Evolutionary conservation across 2,329 filamentous ascomycete species (phyloP).

Genomic region (Emericellopsis atlantica): DNA sequence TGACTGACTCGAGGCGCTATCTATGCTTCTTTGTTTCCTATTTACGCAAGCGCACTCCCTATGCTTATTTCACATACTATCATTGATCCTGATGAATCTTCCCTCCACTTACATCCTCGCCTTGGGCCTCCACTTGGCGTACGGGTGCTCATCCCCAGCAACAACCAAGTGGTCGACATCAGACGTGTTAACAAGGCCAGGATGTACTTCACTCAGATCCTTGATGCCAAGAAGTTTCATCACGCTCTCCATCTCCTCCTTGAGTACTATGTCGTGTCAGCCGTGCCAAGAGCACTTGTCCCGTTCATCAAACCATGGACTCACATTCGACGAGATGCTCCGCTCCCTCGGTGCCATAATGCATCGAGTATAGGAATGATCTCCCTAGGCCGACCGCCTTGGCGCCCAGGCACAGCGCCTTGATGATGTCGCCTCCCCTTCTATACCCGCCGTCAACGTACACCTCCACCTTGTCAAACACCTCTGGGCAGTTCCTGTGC

Average conservation of each 20-base stretch:
- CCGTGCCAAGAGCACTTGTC: not conserved
- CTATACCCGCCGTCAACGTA: constrained; percentile 53
- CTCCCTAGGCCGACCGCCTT: constrained; percentile 51
- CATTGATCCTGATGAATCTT: too few species aligned
- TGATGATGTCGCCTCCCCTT: constrained; percentile 55
- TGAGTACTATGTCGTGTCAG: constrained; percentile 1
- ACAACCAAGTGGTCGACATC: constrained; percentile 1
- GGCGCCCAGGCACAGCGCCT: constrained; percentile 52
- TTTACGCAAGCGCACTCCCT: too few species aligned
- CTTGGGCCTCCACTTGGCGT: not conserved
- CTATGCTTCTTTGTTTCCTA: too few species aligned
- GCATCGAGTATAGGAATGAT: constrained; percentile 35
- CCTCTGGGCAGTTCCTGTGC: constrained; percentile 44
- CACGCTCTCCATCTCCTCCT: constrained; percentile 1
- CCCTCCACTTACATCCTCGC: not conserved
- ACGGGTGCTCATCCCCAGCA: not conserved
- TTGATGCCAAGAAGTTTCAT: constrained; percentile 2
- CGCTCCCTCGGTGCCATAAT: not conserved
- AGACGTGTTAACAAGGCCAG: not conserved
- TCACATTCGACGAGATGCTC: constrained; percentile 2
- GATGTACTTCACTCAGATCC: not conserved
- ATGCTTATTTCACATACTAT: too few species aligned
- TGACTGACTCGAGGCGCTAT: too few species aligned
- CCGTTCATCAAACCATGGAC: not conserved
- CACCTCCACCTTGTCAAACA: constrained; percentile 48